Base-by-base conservation (phyloP, 2,329 filamentous ascomycete genomes). In the Blastomyces silverae region DNA sequence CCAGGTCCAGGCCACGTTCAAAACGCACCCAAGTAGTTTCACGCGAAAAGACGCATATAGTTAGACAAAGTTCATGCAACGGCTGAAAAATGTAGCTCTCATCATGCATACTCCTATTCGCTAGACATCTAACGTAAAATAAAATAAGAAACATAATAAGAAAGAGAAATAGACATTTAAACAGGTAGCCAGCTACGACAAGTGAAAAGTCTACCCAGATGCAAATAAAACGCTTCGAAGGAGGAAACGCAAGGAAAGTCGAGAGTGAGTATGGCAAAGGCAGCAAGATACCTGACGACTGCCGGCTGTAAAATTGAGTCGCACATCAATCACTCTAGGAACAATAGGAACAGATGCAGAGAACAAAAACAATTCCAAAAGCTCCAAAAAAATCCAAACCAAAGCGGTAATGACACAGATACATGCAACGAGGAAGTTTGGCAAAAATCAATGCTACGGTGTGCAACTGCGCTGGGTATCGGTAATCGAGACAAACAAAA, bases 11-110 rank as follows among this genome's bases (percentile, higher is more conserved):
- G 17, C 17, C 42, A 20, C 15, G 42, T 46, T 17, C 42, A 20
- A 6, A 46, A 46, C 15, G 15, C 57, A 31, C 55, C 56, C 57
- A 59, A 28, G 56, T 10, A 37, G 3, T 44, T 52, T 50, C 61
- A 59, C 28, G 34, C 22, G 64, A 10, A 60, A 68, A 6, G 67
- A 69, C 10, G 11, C 10, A 1, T 39, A 10, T 39, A 39, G 10
- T 13, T 39, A 39, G 10, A 11, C 8, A 10, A 39, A 13, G 10
- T 39, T 39, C 37, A 39, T 39, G 37, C 37, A 39, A 39, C 13
- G 13, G 37, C 10, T 39, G 37, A 39, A 39, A 37, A 39, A 11
- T 39, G 13, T 39, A 13, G 10, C 10, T 39, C 37, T 39, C 37
- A 39, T 39, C 37, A 39, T 39, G 10, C 37, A 39, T 3, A 39